Conservation (phyloP, 1,284 basidiomycete species). For the Earliella scabrosa region DNA sequence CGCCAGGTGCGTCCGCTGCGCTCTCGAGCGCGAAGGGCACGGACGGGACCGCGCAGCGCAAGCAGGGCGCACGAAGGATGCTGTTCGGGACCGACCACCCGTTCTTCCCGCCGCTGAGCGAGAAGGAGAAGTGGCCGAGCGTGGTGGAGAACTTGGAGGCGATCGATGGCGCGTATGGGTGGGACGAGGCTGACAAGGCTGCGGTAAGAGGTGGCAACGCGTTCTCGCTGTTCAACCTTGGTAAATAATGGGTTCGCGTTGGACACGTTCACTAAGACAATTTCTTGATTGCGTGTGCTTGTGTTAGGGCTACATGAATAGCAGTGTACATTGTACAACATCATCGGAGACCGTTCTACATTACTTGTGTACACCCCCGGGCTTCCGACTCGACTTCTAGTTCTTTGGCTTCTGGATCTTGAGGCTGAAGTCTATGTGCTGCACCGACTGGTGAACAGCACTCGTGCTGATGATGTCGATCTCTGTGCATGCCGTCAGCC, state of each 20-base stretch:
- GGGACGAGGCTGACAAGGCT: conserved; percentile 63
- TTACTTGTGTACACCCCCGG: neutral
- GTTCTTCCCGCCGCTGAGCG: conserved; percentile 82
- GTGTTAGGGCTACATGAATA: conserved; percentile 9
- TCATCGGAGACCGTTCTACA: neutral
- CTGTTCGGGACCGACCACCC: conserved; percentile 90
- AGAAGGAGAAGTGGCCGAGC: conserved; percentile 77
- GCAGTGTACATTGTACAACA: conserved; percentile 7
- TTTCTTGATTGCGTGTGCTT: neutral
- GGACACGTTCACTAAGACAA: neutral
- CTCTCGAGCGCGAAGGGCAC: conserved; percentile 24
- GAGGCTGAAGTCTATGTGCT: conserved; percentile 92
- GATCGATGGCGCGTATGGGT: conserved; percentile 66
- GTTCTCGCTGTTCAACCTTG: conserved; percentile 59
- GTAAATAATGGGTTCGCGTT: too few relatives aligned
- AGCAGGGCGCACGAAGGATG: conserved; percentile 57
- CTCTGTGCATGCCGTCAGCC: conserved; percentile 51
- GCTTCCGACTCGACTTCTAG: neutral
- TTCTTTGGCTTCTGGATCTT: conserved; percentile 78
- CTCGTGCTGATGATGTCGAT: conserved; percentile 95
- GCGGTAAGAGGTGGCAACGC: conserved; percentile 77
- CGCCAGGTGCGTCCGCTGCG: conserved; percentile 37
- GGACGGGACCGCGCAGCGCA: conserved; percentile 24
- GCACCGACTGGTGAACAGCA: conserved; percentile 89
- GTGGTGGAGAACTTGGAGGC: conserved; percentile 84